Conservation (phyloP, 2,329 filamentous ascomycete genomes). For the Stachybotrys echinatus region DNA sequence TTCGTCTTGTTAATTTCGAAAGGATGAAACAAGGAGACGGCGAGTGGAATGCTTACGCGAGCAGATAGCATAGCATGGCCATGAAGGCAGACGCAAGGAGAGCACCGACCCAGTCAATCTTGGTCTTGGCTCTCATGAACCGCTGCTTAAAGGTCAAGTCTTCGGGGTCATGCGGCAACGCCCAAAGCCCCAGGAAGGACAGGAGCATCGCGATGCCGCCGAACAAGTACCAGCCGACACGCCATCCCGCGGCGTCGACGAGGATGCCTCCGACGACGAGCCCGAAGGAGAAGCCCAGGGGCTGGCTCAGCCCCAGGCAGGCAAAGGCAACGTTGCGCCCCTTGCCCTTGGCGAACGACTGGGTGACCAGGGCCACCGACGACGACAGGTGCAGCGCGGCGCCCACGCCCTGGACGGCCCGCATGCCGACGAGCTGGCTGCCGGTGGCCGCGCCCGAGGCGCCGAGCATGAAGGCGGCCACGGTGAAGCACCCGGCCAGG, state of each 20-base stretch:
- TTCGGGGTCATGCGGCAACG: constrained; percentile 21
- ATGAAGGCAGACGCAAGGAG: constrained; percentile 39
- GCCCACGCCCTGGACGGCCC: constrained; percentile 33
- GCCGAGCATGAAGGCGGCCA: constrained; percentile 23
- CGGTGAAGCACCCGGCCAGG: constrained; percentile 24
- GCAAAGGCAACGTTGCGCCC: constrained; percentile 35
- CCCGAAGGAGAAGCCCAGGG: constrained; percentile 44
- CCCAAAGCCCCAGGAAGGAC: constrained; percentile 28
- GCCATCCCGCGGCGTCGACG: constrained; percentile 41
- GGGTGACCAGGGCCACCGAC: constrained; percentile 27
- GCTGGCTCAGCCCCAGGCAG: constrained; percentile 38
- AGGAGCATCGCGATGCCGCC: constrained; percentile 28
- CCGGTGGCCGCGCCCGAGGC: constrained; percentile 22
- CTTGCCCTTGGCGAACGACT: constrained; percentile 21
- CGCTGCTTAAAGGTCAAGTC: constrained; percentile 16
- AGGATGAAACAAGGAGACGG: not conserved
- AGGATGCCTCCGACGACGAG: constrained; percentile 44
- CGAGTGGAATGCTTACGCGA: constrained; percentile 37
- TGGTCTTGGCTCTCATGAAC: constrained; percentile 17
- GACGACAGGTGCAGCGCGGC: constrained; percentile 28
- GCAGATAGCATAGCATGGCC: constrained; percentile 45
- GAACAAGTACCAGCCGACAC: constrained; percentile 38
- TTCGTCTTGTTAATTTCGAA: not conserved
- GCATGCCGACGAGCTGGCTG: constrained; percentile 28
- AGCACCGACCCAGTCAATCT: constrained; percentile 52